Base-by-base conservation (phyloP, 345 rosid genomes). In the Arabis hirsuta region DNA sequence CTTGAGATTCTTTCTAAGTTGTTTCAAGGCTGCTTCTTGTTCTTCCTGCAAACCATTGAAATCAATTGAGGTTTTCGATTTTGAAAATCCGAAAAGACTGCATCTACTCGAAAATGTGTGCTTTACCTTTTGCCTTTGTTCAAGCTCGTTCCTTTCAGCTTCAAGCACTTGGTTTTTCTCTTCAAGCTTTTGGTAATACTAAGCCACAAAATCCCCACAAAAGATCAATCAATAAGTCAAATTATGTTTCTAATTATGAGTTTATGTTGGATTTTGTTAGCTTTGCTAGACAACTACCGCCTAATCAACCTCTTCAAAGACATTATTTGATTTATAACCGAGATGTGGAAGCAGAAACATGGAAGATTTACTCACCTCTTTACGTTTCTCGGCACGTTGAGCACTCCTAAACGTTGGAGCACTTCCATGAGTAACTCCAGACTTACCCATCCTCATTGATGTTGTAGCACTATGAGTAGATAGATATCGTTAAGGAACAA, bases 21-120 rank as follows among this genome's bases (percentile, higher is more conserved):
- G 94, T 80, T 85, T 90, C 61, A 96, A 81, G 12, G 89, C 96
- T 27, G 98, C 97, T 61, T 92, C 95, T 84, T 87, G 92, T 83
- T 96, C 99, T 83, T 92, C 99, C 99, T 78, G 60, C 38, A 67
- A n/a, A 60, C 7, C 54, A 60, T 26, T 51, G 54, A 43, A 0
- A 53, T 38, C 51, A 64, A 22, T 43, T n/a, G 65, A 12, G 26
- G 12, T 64, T 22, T 29, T 8, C 57, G 9, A 6, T 42, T 52
- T 42, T 52, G 24, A 59, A 19, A 47, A 57, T 55, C 12, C 26
- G 38, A 56, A 34, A 41, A 71, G 45, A 50, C 72, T 51, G 34
- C 5, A 34, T 38, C 54, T 13, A 64, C 61, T 0, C 8, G 48
- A 64, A 20, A 34, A 34, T 47, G 5, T 55, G 27, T 34, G 13